Evolutionary conservation across 352 stramenopile species (phyloP), one percentile per base, ranked within the genome.

Genomic region (Globisporangium acanthophoron): DNA sequence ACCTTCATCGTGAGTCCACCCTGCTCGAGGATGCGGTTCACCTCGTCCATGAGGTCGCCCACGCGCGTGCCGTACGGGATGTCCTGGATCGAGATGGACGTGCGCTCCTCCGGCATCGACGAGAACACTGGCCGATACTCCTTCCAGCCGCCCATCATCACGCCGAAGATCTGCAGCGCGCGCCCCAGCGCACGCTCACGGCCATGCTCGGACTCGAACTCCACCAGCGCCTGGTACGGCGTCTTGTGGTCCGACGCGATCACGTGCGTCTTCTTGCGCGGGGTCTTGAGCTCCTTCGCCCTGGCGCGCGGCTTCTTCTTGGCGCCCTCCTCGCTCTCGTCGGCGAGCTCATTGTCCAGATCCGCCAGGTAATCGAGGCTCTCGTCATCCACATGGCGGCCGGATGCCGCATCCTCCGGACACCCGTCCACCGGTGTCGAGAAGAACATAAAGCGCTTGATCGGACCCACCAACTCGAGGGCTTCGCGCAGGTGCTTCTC

Each of bases 81-180:
- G 53, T 88, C 81, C 59, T 92, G 83, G 15, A 95, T 59, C 45
- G 80, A 83, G 20, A 95, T 70, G 18, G 76, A 63, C 24, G 67
- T 71, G 55, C 82, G 81, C 45, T 74, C 50, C 15, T 84, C 73
- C 29, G 64, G 67, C 0, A 64, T 48, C 2, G 80, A 81, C 49
- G 81, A 78, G 56, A 95, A 95, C 56, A 91, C 82, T 0, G 85
- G 73, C 0, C 85, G 85, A 55, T 88, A 86, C 66, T 95, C 80
- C n/a, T 86, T 88, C 71, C 70, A 90, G 53, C 82, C 85, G 21
- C 54, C 67, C 78, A 95, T 90, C 81, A 95, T 93, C 21, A 95
- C 83, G 29, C 85, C 85, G 58, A 95, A 95, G 59, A 95, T 95
- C 69, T 90, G 81, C 24, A 93, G 61, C 49, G 85, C 80, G 9